Base-by-base conservation (phyloP, 179 eudicot genomes). In the Vitellaria paradoxa region DNA sequence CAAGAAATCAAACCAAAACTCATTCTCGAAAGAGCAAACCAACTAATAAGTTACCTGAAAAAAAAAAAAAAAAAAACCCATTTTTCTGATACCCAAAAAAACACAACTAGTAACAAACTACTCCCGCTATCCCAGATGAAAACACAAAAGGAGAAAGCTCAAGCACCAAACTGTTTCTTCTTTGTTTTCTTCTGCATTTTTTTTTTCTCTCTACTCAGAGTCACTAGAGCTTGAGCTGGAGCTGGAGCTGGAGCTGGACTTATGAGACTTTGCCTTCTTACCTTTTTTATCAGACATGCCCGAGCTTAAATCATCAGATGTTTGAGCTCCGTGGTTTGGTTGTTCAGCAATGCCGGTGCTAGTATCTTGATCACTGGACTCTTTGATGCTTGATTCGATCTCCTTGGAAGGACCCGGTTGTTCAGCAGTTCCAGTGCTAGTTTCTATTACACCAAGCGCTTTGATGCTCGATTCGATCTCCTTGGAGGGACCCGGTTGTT, bases 171-270 rank as follows among this genome's bases (percentile, higher is more conserved):
- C 26, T 49, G 63, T 50, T 75, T 75, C 68, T 63, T 24, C 56
- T 53, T 21, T 61, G 23, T 3, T 49, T 62, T 55, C 49, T 53
- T 65, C 37, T 30, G 67, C 53, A 18, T 76, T 66, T 71, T 30
- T 66, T 71, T 30, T 63, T 60, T 74, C 24, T 76, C 84, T 72
- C 60, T 72, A 68, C 68, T 79, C 86, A n/a, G 89, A 82, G 75
- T 82, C 83, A 23, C 89, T 81, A 49, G 87, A 84, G 67, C 84
- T 82, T 12, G 84, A 84, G 62, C 81, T 80, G 14, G 84, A 81
- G 75, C 84, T 81, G 0, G 87, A 78, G 47, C 82, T 81, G 24
- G 84, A 85, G 70, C 85, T 81, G 3, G 86, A 79, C 68, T 74
- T 78, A 24, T 37, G 73, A 73, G 82, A 79, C 57, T 65, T 79